Evolutionary conservation across 2,329 filamentous ascomycete species (phyloP).

Genomic region (Penicillium sp.): DNA sequence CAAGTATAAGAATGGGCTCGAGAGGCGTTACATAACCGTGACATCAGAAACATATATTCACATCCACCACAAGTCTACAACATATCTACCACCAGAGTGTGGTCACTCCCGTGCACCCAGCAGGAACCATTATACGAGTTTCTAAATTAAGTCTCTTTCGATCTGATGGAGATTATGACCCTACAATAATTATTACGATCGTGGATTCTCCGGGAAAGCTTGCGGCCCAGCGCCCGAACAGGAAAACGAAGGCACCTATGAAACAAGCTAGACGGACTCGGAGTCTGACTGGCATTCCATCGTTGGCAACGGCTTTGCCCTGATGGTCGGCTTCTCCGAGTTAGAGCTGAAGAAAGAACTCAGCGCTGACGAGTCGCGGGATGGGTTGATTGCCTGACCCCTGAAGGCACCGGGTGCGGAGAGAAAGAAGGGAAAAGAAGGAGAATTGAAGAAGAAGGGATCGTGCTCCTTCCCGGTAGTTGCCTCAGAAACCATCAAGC

Average conservation of each 20-base stretch:
- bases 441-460: background rate
- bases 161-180: background rate
- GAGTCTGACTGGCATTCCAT: no score
- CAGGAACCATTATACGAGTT: background rate
- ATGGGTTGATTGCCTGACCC: no score
- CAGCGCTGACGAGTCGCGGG: no score
- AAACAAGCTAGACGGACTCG: background rate
- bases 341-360: background rate
- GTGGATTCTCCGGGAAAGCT: background rate
- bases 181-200: no score
- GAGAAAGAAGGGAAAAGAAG: background rate
- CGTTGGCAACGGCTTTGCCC: no score
- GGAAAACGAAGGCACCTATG: background rate
- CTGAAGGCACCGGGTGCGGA: background rate
- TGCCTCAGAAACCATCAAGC: no score
- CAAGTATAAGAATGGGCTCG: background rate
- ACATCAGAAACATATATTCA: background rate
- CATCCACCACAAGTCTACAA: background rate
- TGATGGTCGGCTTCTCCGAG: background rate
- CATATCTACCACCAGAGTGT: no score
- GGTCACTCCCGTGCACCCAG: no score
- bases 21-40: background rate
- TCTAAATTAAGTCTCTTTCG: background rate
- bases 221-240: background rate
- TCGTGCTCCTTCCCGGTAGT: background rate